Conservation (phyloP, 495 filamentous ascomycete species). For the Hypoxylon perforatum region DNA sequence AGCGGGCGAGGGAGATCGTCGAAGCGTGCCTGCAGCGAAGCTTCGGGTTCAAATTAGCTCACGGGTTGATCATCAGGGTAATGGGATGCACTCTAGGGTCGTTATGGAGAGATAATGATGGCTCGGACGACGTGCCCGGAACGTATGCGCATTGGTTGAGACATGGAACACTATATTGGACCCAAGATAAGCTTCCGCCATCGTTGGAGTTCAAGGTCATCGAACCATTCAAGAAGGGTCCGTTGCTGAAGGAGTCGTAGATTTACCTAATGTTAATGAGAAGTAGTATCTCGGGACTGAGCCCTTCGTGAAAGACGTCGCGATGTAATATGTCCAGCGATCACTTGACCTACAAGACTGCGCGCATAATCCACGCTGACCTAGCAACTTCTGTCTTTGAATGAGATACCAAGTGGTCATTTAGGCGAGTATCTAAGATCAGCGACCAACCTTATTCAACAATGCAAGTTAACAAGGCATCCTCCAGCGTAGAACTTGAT, state of each 20-base stretch:
- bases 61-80: conserved; percentile 61
- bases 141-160: conserved; percentile 63
- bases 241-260: conserved; percentile 44
- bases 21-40: conserved; percentile 58
- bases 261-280: background rate
- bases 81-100: conserved; percentile 57
- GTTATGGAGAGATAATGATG: conserved; percentile 59
- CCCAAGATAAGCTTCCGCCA: conserved; percentile 49
- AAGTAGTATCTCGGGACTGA: background rate
- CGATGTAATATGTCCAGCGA: too few species aligned
- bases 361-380: too few species aligned
- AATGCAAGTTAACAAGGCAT: background rate
- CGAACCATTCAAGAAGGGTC: conserved; percentile 53
- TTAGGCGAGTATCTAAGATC: too few species aligned
- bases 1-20: conserved; percentile 60
- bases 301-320: too few species aligned
- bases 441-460: too few species aligned
- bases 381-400: too few species aligned
- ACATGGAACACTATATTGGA: conserved; percentile 53
- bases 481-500: background rate
- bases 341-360: too few species aligned
- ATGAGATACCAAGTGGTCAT: too few species aligned
- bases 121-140: conserved; percentile 53
- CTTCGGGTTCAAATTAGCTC: conserved; percentile 65
- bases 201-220: conserved; percentile 48